phyloP scores from a whole-genome alignment of 441 rosid species.

The Metrosideros polymorpha region DNA sequence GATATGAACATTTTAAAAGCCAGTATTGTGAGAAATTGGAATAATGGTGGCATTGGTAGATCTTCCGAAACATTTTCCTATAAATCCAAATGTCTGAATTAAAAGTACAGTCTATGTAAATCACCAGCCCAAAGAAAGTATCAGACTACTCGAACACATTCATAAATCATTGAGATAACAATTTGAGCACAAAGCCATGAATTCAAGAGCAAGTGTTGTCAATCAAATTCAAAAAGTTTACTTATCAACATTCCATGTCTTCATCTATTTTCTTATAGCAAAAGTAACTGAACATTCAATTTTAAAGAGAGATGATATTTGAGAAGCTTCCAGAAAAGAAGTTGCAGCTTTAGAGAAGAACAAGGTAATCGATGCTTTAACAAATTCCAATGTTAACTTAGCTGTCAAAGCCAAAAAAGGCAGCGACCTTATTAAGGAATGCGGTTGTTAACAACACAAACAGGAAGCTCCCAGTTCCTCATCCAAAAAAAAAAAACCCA shows the following conservation, averaged over 20 bases:
- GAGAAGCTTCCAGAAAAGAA: background rate
- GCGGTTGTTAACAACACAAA: background rate
- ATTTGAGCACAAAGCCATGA: background rate
- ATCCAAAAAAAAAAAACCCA: background rate
- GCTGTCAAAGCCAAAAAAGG: background rate
- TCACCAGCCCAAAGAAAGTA: background rate
- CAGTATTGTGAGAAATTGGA: constrained; percentile 80
- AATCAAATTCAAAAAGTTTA: background rate
- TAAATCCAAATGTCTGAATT: constrained; percentile 10
- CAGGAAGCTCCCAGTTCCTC: background rate
- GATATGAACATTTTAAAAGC: constrained; percentile 72
- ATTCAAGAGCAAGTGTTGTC: background rate
- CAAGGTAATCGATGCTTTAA: background rate
- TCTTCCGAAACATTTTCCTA: constrained; percentile 71
- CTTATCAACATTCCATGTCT: background rate
- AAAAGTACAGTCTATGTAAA: background rate
- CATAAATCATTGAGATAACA: background rate
- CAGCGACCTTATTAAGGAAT: background rate
- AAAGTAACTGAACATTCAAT: background rate
- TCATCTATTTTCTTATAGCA: background rate
- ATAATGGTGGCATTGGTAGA: constrained; percentile 84
- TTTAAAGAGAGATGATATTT: background rate
- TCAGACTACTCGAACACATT: background rate
- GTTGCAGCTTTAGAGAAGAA: background rate
- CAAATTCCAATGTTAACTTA: background rate